Evolutionary conservation across 768 basidiomycete species (phyloP).

Genomic region (Tylopilus balloui): DNA sequence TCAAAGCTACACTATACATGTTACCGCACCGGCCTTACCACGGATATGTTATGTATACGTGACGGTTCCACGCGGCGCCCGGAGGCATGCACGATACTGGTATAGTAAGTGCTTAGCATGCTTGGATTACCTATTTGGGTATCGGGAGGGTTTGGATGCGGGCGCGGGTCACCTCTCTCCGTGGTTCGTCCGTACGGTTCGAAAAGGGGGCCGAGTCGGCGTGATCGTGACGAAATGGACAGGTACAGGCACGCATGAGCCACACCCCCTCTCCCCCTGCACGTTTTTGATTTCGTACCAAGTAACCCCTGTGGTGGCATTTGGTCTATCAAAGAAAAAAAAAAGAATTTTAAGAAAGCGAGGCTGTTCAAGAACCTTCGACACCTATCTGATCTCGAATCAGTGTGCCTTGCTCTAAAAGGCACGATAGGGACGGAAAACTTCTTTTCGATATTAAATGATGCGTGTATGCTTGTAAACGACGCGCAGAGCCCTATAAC

Average conservation of each 20-base stretch:
- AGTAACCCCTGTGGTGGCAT: not conserved
- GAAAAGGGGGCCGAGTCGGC: not conserved
- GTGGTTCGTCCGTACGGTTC: not conserved
- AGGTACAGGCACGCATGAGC: not conserved
- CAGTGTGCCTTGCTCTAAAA: conserved; percentile 2
- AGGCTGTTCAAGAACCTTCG: not conserved
- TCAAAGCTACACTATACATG: not conserved
- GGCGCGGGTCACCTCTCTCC: not conserved
- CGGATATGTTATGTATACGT: too few relatives aligned
- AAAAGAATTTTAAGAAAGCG: not conserved
- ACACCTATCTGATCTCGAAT: not conserved
- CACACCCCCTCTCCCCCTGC: too few relatives aligned
- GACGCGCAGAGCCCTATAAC: not conserved
- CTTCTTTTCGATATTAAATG: too few relatives aligned
- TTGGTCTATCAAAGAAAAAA: not conserved
- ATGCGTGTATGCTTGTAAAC: not conserved
- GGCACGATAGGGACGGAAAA: not conserved
- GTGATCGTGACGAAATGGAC: not conserved
- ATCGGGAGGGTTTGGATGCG: not conserved
- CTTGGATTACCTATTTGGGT: not conserved
- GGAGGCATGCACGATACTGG: not conserved
- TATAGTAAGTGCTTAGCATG: not conserved
- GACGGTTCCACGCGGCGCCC: not conserved
- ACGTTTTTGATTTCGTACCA: not conserved
- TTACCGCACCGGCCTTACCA: too few relatives aligned